phyloP scores from a whole-genome alignment of 805 yeast species.

The Metschnikowia similis region DNA sequence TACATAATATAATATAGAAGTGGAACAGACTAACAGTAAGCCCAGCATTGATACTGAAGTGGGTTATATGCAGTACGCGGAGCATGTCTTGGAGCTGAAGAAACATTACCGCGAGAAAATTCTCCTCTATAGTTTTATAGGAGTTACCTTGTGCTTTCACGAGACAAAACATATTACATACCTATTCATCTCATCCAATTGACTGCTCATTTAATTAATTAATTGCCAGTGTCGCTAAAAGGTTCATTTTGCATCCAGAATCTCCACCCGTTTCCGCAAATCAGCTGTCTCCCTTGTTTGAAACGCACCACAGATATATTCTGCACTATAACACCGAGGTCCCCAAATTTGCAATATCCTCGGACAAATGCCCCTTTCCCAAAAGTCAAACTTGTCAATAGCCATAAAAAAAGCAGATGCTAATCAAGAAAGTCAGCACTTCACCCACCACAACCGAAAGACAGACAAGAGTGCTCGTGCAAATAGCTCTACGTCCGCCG shows the following conservation, averaged over 20 bases:
- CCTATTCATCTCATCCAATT: neutral
- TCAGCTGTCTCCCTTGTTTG: neutral
- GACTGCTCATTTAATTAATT: neutral
- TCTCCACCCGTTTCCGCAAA: neutral
- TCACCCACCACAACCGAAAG: slow-evolving; percentile 10
- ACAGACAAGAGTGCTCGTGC: slow-evolving; percentile 7
- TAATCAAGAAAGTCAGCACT: slow-evolving; percentile 17
- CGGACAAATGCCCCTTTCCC: slow-evolving; percentile 20
- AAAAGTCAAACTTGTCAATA: slow-evolving; percentile 39
- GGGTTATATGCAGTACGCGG: slow-evolving; percentile 2
- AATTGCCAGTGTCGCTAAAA: neutral
- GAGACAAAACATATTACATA: neutral
- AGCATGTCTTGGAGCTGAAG: neutral
- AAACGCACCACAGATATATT: slow-evolving; percentile 4
- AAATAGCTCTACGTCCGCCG: slow-evolving; percentile 9
- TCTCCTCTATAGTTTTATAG: neutral
- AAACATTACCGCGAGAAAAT: slow-evolving; percentile 6
- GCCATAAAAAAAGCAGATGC: slow-evolving; percentile 43
- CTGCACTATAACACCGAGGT: slow-evolving; percentile 1
- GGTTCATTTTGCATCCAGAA: neutral
- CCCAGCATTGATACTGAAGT: neutral
- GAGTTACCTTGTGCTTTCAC: neutral
- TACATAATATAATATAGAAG: slow-evolving; percentile 2
- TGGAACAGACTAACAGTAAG: neutral
- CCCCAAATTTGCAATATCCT: neutral